A percentile compares a stretch with the other conserved stretches of the same genome.
phyloP scores from a whole-genome alignment of 2,329 filamentous ascomycete species.

The Ciborinia camelliae region DNA sequence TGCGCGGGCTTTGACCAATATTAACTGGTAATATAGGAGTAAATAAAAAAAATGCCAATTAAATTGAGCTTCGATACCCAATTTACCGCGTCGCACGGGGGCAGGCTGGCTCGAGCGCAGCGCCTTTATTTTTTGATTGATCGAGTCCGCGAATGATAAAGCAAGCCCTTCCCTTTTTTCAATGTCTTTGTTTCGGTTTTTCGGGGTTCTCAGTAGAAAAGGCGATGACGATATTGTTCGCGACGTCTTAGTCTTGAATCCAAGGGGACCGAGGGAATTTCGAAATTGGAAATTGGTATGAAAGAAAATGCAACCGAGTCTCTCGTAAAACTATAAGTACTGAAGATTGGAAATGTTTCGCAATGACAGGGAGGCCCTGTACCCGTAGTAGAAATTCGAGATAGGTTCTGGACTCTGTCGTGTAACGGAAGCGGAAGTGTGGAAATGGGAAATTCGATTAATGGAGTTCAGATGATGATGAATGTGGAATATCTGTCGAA shows the following conservation, averaged over 20 bases:
- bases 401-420: constrained; percentile 14
- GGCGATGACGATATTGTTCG: constrained; percentile 12
- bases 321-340: constrained; percentile 3
- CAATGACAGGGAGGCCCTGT: constrained; percentile 13
- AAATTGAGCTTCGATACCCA: constrained; percentile 6
- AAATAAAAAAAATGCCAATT: constrained; percentile 1
- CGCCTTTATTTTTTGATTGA: not conserved
- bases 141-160: constrained; percentile 4
- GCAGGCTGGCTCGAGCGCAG: constrained; percentile 12
- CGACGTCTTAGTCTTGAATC: not conserved
- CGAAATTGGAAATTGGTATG: not conserved
- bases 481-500: not conserved
- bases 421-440: constrained; percentile 9
- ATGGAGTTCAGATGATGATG: constrained; percentile 9
- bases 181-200: constrained; percentile 8
- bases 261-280: constrained; percentile 6
- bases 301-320: constrained; percentile 11
- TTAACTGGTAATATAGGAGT: constrained; percentile 7
- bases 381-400: not conserved
- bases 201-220: not conserved
- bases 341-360: constrained; percentile 13
- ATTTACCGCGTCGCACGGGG: constrained; percentile 6
- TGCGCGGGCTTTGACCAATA: constrained; percentile 15
- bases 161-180: not conserved
- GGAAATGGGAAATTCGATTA: not conserved